Percentiles rank a stretch among this genome's conserved stretches.
phyloP scores from a whole-genome alignment of 345 rosid genomes.

The Brassica napus region DNA sequence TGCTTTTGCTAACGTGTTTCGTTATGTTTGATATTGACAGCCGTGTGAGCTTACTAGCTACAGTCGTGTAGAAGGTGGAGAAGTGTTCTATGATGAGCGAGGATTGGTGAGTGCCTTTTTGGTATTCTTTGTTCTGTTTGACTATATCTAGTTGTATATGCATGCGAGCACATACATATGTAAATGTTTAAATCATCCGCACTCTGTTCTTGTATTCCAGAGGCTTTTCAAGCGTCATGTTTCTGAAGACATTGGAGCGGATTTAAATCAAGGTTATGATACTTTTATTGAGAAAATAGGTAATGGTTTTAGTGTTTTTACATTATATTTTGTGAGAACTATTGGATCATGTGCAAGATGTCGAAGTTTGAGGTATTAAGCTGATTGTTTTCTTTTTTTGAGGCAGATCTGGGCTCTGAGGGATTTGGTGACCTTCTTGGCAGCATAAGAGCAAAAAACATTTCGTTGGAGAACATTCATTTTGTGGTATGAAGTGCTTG shows the following conservation, averaged over 20 bases:
- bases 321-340: slow-evolving; percentile 3
- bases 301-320: slow-evolving; percentile 44
- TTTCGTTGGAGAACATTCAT: slow-evolving; percentile 88
- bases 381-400: slow-evolving; percentile 28
- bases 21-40: slow-evolving; percentile 43
- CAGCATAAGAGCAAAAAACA: slow-evolving; percentile 77
- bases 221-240: slow-evolving; percentile 85
- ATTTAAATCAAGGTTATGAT: slow-evolving; percentile 89
- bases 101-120: slow-evolving; percentile 61
- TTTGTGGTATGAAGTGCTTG: slow-evolving; percentile 70
- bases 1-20: neutral
- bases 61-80: slow-evolving; percentile 87
- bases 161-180: neutral
- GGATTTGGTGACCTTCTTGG: slow-evolving; percentile 89
- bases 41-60: slow-evolving; percentile 90
- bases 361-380: slow-evolving; percentile 17
- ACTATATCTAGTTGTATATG: neutral
- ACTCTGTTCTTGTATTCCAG: slow-evolving; percentile 43
- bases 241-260: slow-evolving; percentile 83
- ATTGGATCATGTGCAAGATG: slow-evolving; percentile 3
- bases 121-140: slow-evolving; percentile 17
- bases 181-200: neutral
- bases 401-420: slow-evolving; percentile 79
- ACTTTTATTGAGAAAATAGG: slow-evolving; percentile 82
- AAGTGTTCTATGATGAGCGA: slow-evolving; percentile 75